phyloP scores from a whole-genome alignment of 2,329 filamentous ascomycete genomes.

The Penicillium sp. region DNA sequence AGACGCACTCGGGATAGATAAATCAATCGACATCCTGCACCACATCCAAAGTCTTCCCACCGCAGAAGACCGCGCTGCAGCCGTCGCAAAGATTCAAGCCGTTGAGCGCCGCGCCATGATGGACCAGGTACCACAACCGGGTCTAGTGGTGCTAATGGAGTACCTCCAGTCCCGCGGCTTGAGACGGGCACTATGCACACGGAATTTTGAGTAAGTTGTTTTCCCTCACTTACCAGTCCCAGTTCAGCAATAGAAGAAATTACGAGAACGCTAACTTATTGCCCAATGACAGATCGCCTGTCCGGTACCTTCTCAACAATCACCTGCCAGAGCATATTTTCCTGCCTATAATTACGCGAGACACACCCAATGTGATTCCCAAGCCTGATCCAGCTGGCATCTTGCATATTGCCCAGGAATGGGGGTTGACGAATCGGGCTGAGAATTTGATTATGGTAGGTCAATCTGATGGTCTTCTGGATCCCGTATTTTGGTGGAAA shows the following conservation, averaged over 20 bases:
- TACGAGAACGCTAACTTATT: not conserved
- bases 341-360: constrained; percentile 77
- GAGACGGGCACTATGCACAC: constrained; percentile 83
- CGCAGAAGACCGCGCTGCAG: constrained; percentile 57
- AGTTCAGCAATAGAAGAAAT: not conserved
- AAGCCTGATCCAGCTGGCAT: constrained; percentile 90
- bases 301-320: constrained; percentile 58
- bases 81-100: constrained; percentile 70
- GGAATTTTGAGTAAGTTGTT: constrained; percentile 74
- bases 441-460: constrained; percentile 42
- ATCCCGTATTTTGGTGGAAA: not conserved
- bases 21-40: constrained; percentile 78
- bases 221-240: not conserved
- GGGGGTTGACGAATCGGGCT: constrained; percentile 61
- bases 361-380: constrained; percentile 64
- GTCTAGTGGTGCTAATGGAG: constrained; percentile 73
- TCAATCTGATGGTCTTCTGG: not conserved
- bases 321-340: constrained; percentile 72
- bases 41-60: constrained; percentile 76
- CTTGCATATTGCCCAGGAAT: constrained; percentile 75
- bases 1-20: constrained; percentile 68
- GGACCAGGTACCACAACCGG: constrained; percentile 76
- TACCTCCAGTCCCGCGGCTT: constrained; percentile 70
- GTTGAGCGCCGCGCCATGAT: constrained; percentile 83
- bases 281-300: constrained; percentile 37